These are phyloP conservation scores for Stropharia rugosoannulata DNA, from an alignment of 768 basidiomycete genomes.

Conservation along the genomic window DNA sequence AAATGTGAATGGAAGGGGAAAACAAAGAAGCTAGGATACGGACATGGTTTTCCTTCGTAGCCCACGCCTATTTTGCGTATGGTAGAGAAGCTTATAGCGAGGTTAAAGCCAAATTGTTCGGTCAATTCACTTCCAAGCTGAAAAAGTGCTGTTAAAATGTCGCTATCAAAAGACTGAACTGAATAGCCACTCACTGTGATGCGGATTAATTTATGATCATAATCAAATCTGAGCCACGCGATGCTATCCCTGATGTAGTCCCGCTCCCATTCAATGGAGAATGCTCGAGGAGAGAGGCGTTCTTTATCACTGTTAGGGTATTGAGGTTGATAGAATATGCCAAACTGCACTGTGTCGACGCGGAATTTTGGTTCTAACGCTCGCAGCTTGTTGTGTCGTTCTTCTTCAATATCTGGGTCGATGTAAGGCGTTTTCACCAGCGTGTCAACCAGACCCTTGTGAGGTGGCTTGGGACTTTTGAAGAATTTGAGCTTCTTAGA, in stretches of 20 bases:
- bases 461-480: slow-evolving; percentile 12
- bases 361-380: slow-evolving; percentile 33
- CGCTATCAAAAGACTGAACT: neutral
- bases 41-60: slow-evolving; percentile 66
- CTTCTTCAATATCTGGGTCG: slow-evolving; percentile 52
- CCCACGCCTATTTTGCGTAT: slow-evolving; percentile 63
- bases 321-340: slow-evolving; percentile 47
- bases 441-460: slow-evolving; percentile 24
- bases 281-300: slow-evolving; percentile 42
- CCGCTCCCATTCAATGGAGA: slow-evolving; percentile 71
- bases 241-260: slow-evolving; percentile 44
- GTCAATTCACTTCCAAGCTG: slow-evolving; percentile 60
- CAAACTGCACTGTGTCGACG: slow-evolving; percentile 66
- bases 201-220: slow-evolving; percentile 65
- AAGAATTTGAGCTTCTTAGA: slow-evolving; percentile 41
- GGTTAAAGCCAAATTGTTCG: slow-evolving; percentile 48
- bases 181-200: slow-evolving; percentile 47
- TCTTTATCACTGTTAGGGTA: slow-evolving; percentile 27
- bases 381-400: slow-evolving; percentile 35
- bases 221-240: slow-evolving; percentile 61
- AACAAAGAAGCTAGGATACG: slow-evolving; percentile 17
- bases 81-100: slow-evolving; percentile 55
- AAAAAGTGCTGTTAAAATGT: neutral
- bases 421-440: slow-evolving; percentile 57
- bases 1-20: neutral